Evolutionary conservation across 768 basidiomycete species (phyloP), one percentile per base, ranked within the genome.

Genomic region (Piloderma croceum): DNA sequence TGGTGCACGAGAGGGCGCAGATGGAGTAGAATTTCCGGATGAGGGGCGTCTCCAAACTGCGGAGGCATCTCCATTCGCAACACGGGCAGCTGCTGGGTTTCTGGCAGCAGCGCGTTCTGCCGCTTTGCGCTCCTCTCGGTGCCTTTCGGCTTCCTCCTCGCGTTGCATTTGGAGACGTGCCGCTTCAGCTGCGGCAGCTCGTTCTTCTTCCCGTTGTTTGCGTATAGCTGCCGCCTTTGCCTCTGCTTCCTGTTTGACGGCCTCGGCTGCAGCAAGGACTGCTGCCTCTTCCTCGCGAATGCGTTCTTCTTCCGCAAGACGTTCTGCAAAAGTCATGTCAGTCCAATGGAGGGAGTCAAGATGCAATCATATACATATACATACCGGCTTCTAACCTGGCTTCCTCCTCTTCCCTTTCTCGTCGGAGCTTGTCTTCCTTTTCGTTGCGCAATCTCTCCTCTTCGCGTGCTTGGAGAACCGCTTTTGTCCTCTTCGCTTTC

Each of bases 121-220:
- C 6, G 63, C 52, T 4, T 65, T 62, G 37, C 77, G 75, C 13
- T 64, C 53, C 20, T 20, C 45, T 18, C 64, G 25, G 43, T 71
- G 66, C 38, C 65, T 66, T 61, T 74, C 74, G 1, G 84, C 83
- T 44, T 86, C 83, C n/a, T 81, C 79, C 50, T 85, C 86, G 27
- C 81, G 73, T 49, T 79, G 74, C 10, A 61, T 63, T 46, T 77
- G 83, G 36, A 70, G 63, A n/a, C 73, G 76, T 1, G 77, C 79
- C 20, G 72, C 60, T 41, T 85, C 79, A 11, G 60, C 13, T 1
- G 67, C 69, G 12, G 71, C 76, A 12, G 71, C 71, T 20, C 74
- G 73, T 40, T 77, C 71, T 13, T 44, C 61, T 20, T 72, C 73
- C 39, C 76, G 79, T 34, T 71, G 55, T 42, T 72, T 76, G 36